Conservation (phyloP, 306 rosid species). For the Pueraria montana region DNA sequence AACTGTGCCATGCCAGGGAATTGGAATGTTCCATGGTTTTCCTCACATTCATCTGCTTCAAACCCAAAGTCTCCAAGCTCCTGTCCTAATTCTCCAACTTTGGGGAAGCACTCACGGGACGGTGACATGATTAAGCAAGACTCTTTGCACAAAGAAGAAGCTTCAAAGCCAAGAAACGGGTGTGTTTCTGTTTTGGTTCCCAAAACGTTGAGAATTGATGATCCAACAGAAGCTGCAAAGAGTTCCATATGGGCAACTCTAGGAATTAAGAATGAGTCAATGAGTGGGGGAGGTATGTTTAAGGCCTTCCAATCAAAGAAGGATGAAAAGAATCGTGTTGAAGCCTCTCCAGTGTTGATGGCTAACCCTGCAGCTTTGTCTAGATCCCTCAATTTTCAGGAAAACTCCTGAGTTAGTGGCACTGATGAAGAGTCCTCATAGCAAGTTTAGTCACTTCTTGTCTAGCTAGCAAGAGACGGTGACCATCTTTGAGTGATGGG, state of each 20-base stretch:
- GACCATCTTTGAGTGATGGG: conserved; percentile 47
- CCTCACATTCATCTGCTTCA: conserved; percentile 62
- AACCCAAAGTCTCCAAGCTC: conserved; percentile 53
- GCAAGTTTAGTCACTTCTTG: conserved; percentile 39
- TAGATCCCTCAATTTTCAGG: conserved; percentile 83
- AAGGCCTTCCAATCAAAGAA: conserved; percentile 75
- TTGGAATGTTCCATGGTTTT: conserved; percentile 79
- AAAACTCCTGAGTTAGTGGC: conserved; percentile 59
- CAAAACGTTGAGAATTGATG: conserved; percentile 86
- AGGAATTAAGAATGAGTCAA: conserved; percentile 85
- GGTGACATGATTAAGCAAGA: conserved; percentile 57
- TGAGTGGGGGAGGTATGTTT: conserved; percentile 66
- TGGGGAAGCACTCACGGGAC: conserved; percentile 84
- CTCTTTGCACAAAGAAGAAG: conserved; percentile 50
- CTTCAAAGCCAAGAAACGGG: conserved; percentile 66
- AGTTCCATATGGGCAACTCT: conserved; percentile 96
- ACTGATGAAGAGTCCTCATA: background rate
- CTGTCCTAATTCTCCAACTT: conserved; percentile 60
- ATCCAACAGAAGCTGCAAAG: conserved; percentile 91
- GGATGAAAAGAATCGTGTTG: conserved; percentile 58
- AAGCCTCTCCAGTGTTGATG: conserved; percentile 64
- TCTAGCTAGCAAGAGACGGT: conserved; percentile 43
- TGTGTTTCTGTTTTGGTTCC: conserved; percentile 84
- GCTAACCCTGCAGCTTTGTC: conserved; percentile 97
- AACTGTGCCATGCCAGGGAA: conserved; percentile 71